A percentile compares a stretch with the other conserved stretches of the same genome.
These are phyloP conservation scores for Leccinellum rugosiceps DNA, from an alignment of 768 basidiomycete species.

Conservation along the genomic window DNA sequence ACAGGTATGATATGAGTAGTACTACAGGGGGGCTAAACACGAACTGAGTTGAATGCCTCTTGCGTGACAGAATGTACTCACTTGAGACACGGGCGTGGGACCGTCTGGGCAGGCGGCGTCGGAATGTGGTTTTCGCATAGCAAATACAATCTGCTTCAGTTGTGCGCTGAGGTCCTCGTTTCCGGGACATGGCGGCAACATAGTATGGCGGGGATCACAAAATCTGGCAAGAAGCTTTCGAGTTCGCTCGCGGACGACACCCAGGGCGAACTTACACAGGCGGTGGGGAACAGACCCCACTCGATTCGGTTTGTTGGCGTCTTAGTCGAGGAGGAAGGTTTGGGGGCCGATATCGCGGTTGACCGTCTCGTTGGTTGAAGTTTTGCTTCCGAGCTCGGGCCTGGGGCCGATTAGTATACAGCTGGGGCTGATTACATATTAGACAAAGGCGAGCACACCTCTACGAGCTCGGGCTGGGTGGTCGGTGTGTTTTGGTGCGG, in stretches of 20 bases:
- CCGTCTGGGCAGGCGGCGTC: not conserved
- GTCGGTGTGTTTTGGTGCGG: not conserved
- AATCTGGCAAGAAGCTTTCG: not conserved
- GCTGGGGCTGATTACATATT: not conserved
- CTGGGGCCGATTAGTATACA: not conserved
- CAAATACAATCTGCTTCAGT: not conserved
- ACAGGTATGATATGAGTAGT: not conserved
- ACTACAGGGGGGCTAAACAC: constrained; percentile 1
- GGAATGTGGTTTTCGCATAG: not conserved
- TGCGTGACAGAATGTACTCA: not conserved
- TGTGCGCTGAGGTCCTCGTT: not conserved
- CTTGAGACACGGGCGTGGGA: not conserved
- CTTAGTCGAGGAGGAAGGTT: constrained; percentile 4
- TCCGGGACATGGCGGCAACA: not conserved
- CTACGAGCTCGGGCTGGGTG: not conserved
- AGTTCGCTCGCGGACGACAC: not conserved
- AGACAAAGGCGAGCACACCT: constrained; percentile 3
- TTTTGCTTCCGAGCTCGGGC: not conserved
- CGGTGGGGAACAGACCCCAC: not conserved
- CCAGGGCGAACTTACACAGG: constrained; percentile 5
- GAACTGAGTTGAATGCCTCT: not conserved
- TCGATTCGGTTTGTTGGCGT: not conserved
- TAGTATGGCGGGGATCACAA: constrained; percentile 4
- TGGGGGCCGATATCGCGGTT: not conserved
- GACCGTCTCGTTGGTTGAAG: not conserved